Evolutionary conservation across 768 basidiomycete species (phyloP).

Genomic region (Russula sp.): DNA sequence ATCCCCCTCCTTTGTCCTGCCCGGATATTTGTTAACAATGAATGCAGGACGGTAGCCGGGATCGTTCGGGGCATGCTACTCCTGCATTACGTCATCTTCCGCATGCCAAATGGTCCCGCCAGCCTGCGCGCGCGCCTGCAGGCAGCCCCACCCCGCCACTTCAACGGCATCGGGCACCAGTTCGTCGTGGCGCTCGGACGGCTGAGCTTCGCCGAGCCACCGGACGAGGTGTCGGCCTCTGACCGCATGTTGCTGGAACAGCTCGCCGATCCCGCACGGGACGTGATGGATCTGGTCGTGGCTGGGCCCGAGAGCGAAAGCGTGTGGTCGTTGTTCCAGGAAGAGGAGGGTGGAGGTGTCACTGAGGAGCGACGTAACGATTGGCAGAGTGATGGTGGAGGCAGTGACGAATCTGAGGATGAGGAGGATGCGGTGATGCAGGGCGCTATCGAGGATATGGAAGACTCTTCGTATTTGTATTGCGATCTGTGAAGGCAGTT

Average conservation of each 20-base stretch:
- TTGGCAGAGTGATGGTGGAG: neutral
- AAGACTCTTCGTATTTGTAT: no score
- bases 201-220: slow-evolving; percentile 50
- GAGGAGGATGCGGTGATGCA: neutral
- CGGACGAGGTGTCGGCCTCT: slow-evolving; percentile 22
- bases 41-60: slow-evolving; percentile 41
- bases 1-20: neutral
- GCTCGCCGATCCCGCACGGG: slow-evolving; percentile 25
- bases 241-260: slow-evolving; percentile 24
- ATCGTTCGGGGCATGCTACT: slow-evolving; percentile 50
- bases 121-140: slow-evolving; percentile 55
- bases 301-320: slow-evolving; percentile 28
- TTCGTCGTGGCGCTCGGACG: slow-evolving; percentile 75
- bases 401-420: neutral
- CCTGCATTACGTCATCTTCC: slow-evolving; percentile 56
- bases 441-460: neutral
- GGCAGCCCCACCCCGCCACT: slow-evolving; percentile 43
- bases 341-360: slow-evolving; percentile 4
- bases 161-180: slow-evolving; percentile 57
- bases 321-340: slow-evolving; percentile 29
- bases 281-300: slow-evolving; percentile 28
- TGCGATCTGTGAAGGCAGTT: no score
- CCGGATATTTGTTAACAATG: slow-evolving; percentile 5
- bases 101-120: slow-evolving; percentile 27
- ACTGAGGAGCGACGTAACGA: neutral